Conservation (phyloP, 768 basidiomycete genomes). For the Sistotremastrum suecicum region DNA sequence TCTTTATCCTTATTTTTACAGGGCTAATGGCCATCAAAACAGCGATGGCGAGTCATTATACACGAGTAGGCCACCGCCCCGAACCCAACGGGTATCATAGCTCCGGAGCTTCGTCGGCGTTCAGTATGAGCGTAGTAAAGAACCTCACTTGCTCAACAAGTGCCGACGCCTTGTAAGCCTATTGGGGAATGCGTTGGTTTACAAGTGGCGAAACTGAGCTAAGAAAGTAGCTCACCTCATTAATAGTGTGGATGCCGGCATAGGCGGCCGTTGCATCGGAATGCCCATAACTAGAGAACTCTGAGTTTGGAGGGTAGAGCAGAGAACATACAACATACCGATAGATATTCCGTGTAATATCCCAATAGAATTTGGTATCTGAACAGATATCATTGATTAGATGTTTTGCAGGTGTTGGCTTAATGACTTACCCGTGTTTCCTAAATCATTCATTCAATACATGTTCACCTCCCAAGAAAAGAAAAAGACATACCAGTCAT, state of each 20-base stretch:
- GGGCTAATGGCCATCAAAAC: too few relatives aligned
- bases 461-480: too few relatives aligned
- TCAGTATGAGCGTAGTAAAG: conserved; percentile 52
- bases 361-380: conserved; percentile 48
- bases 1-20: too few relatives aligned
- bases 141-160: conserved; percentile 57
- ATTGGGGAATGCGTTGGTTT: neutral
- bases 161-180: conserved; percentile 34
- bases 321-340: conserved; percentile 27
- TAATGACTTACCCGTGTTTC: too few relatives aligned
- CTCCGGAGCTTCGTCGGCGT: conserved; percentile 39
- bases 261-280: conserved; percentile 17
- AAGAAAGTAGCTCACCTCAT: conserved; percentile 9
- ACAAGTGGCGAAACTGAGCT: too few relatives aligned
- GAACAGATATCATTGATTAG: neutral
- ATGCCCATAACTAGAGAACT: conserved; percentile 11
- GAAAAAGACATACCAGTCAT: conserved; percentile 2
- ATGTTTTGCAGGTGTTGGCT: too few relatives aligned
- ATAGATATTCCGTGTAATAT: conserved; percentile 45
- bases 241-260: conserved; percentile 15
- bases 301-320: too few relatives aligned
- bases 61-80: too few relatives aligned
- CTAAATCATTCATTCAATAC: too few relatives aligned
- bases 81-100: too few relatives aligned
- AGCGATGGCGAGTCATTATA: too few relatives aligned